A percentile compares a stretch with the other conserved stretches of the same genome.
Conservation (phyloP, 2,329 filamentous ascomycete genomes). For the Colletotrichum sp. region DNA sequence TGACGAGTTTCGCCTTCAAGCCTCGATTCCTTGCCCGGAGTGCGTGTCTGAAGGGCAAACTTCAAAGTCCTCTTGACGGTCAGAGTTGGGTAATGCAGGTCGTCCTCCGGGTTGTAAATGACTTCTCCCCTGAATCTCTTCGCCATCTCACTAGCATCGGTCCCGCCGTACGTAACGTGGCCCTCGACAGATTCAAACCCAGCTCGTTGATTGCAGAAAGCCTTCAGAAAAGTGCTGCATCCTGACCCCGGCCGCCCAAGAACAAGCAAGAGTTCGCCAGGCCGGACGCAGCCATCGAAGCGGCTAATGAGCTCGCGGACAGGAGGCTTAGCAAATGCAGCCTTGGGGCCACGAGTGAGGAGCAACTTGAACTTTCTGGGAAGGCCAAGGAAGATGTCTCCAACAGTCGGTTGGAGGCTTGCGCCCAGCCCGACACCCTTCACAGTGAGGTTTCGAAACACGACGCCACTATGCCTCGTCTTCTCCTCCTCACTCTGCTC, state of each 20-base stretch:
- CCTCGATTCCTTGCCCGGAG: constrained; percentile 49
- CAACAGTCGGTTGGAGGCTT: constrained; percentile 48
- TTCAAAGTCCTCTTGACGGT: constrained; percentile 70
- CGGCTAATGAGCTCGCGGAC: constrained; percentile 47
- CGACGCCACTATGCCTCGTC: constrained; percentile 70
- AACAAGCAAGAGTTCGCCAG: constrained; percentile 63
- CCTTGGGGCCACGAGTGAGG: constrained; percentile 31
- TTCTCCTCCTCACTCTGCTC: constrained; percentile 72
- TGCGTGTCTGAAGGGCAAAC: constrained; percentile 71
- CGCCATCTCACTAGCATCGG: constrained; percentile 48
- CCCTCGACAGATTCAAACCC: constrained; percentile 69
- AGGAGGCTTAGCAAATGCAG: constrained; percentile 39
- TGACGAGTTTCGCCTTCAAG: constrained; percentile 65
- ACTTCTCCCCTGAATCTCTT: constrained; percentile 65
- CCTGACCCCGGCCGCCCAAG: constrained; percentile 62
- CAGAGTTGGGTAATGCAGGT: constrained; percentile 72
- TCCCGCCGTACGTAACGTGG: constrained; percentile 66
- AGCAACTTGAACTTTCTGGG: constrained; percentile 29
- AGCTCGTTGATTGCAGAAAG: constrained; percentile 72
- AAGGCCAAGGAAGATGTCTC: constrained; percentile 37
- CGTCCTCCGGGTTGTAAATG: constrained; percentile 72
- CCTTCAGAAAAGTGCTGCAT: constrained; percentile 62
- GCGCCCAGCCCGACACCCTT: constrained; percentile 73
- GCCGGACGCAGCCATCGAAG: constrained; percentile 61
- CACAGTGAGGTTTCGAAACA: constrained; percentile 74